A percentile compares a stretch with the other conserved stretches of the same genome.
These are phyloP conservation scores for Hansfordia pulvinata DNA, from an alignment of 2,329 filamentous ascomycete species.

Conservation along the genomic window DNA sequence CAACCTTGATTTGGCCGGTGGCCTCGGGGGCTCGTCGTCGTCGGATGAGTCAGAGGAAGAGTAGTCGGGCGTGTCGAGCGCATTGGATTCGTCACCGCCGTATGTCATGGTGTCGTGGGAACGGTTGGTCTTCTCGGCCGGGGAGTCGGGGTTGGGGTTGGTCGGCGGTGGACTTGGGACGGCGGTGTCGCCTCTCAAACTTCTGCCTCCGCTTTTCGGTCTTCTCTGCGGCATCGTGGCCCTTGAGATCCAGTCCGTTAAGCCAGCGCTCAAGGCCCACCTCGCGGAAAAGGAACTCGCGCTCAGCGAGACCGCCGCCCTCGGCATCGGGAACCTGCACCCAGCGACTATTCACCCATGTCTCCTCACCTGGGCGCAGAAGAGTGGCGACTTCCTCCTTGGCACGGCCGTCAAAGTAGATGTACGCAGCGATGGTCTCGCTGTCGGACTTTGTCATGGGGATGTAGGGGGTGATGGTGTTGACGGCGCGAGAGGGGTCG, in stretches of 20 bases:
- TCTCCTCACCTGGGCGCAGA: constrained; percentile 84
- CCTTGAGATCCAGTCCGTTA: constrained; percentile 89
- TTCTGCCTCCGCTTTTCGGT: constrained; percentile 80
- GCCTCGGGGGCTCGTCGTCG: constrained; percentile 86
- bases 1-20: constrained; percentile 94
- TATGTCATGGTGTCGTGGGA: constrained; percentile 58
- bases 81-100: constrained; percentile 65
- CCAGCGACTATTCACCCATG: constrained; percentile 98
- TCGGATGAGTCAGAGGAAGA: too few relatives aligned
- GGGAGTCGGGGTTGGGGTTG: constrained; percentile 20
- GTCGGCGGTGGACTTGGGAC: constrained; percentile 38
- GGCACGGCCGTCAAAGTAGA: constrained; percentile 89
- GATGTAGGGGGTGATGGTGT: constrained; percentile 70
- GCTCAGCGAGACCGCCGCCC: constrained; percentile 85
- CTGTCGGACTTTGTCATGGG: constrained; percentile 86
- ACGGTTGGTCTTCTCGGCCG: constrained; percentile 28
- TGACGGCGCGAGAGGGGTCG: constrained; percentile 31
- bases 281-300: constrained; percentile 94
- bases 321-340: constrained; percentile 85
- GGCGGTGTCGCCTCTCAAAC: constrained; percentile 53
- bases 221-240: constrained; percentile 79
- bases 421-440: constrained; percentile 96
- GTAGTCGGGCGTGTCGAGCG: too few relatives aligned
- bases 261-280: constrained; percentile 94
- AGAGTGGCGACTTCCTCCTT: constrained; percentile 97